A percentile compares a stretch with the other conserved stretches of the same genome.
These are phyloP conservation scores for Hermanozyma aechmeae DNA, from an alignment of 805 yeast species.

Conservation along the genomic window DNA sequence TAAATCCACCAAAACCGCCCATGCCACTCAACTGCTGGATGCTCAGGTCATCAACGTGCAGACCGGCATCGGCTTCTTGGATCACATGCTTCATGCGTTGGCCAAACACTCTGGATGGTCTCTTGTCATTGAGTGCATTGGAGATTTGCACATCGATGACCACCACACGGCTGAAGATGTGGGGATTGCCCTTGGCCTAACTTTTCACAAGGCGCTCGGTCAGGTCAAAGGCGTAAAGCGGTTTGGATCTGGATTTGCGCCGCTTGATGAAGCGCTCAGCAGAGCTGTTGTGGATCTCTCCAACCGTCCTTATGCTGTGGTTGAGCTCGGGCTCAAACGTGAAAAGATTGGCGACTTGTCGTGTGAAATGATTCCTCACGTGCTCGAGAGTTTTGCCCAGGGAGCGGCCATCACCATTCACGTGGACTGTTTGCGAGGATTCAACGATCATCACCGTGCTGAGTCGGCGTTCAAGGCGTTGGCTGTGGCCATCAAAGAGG, in stretches of 20 bases:
- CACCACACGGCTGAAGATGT: conserved; percentile 96
- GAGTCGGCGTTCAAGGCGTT: conserved; percentile 95
- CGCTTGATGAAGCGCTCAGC: conserved; percentile 90
- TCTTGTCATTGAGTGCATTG: conserved; percentile 76
- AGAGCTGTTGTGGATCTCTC: conserved; percentile 95
- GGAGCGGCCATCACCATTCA: conserved; percentile 87
- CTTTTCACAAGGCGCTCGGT: conserved; percentile 86
- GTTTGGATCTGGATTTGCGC: conserved; percentile 90
- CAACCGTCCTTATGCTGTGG: conserved; percentile 84
- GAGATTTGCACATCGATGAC: conserved; percentile 93
- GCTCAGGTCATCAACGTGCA: conserved; percentile 71
- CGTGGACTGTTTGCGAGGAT: conserved; percentile 89
- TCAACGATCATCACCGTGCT: conserved; percentile 92
- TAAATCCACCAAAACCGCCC: conserved; percentile 17
- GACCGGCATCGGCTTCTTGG: conserved; percentile 91
- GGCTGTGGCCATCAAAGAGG: conserved; percentile 86
- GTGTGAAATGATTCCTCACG: conserved; percentile 98
- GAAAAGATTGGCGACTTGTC: conserved; percentile 90
- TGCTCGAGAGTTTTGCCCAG: conserved; percentile 87
- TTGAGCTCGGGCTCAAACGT: conserved; percentile 82
- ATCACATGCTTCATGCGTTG: conserved; percentile 95
- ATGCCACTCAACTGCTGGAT: conserved; percentile 62
- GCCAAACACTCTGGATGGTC: conserved; percentile 99
- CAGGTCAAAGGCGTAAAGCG: conserved; percentile 84
- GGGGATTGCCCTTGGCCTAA: conserved; percentile 83